These are phyloP conservation scores for Pestalotiopsis sp. DNA, from an alignment of 2,329 filamentous ascomycete species.

Conservation along the genomic window DNA sequence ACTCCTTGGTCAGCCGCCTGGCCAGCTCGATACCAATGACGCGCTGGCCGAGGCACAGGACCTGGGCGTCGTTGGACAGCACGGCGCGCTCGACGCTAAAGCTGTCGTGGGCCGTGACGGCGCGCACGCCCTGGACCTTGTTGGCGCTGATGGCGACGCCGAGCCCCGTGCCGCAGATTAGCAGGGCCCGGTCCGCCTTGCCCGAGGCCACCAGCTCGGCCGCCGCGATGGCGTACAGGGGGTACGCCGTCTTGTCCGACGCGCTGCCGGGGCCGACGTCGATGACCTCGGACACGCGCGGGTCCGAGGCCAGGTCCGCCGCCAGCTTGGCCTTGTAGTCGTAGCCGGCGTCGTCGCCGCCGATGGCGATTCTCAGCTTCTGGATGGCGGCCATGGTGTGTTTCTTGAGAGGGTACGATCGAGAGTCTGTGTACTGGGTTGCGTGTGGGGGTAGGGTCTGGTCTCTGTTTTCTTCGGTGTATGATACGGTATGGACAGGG, in stretches of 20 bases:
- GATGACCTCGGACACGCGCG: conserved; percentile 66
- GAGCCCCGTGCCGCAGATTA: conserved; percentile 83
- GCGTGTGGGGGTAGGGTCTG: neutral
- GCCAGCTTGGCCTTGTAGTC: conserved; percentile 80
- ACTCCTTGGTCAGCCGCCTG: conserved; percentile 74
- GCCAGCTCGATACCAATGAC: conserved; percentile 80
- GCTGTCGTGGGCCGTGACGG: conserved; percentile 81
- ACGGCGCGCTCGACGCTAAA: conserved; percentile 80
- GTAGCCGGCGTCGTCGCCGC: conserved; percentile 66
- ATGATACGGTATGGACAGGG: neutral
- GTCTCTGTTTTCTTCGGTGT: neutral
- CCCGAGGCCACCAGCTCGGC: conserved; percentile 64
- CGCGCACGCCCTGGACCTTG: conserved; percentile 78
- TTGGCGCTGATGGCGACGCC: conserved; percentile 83
- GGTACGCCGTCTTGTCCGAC: conserved; percentile 80
- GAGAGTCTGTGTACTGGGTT: neutral
- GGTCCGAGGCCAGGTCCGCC: conserved; percentile 67
- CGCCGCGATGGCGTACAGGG: conserved; percentile 75
- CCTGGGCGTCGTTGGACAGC: conserved; percentile 83
- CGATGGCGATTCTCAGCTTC: conserved; percentile 3
- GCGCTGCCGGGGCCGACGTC: conserved; percentile 73
- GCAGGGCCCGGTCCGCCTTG: conserved; percentile 73
- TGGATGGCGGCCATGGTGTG: neutral
- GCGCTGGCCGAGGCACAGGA: conserved; percentile 80
- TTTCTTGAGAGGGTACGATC: neutral